A percentile compares a stretch with the other conserved stretches of the same genome.
Conservation (phyloP, 257 asterid genomes). For the Linaria vulgaris region DNA sequence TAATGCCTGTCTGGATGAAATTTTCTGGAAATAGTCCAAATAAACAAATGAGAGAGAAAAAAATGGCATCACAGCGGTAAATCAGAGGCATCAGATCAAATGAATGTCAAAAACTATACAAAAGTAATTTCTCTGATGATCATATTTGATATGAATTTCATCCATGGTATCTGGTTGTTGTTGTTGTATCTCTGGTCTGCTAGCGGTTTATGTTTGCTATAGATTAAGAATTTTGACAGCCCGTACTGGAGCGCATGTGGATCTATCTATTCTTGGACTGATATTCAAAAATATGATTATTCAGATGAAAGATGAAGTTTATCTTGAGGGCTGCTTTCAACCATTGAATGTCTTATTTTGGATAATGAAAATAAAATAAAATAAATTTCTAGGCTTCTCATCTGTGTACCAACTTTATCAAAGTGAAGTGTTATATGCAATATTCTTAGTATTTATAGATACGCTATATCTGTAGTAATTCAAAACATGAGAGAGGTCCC, state of each 20-base stretch:
- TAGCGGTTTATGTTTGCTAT: too few species aligned
- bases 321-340: neutral
- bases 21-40: neutral
- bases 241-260: too few species aligned
- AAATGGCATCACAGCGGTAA: conserved; percentile 4
- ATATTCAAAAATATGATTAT: neutral
- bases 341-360: too few species aligned
- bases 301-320: neutral
- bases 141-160: too few species aligned
- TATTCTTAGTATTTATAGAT: neutral
- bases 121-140: too few species aligned
- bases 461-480: neutral
- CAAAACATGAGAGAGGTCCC: neutral
- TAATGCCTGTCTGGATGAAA: conserved; percentile 6
- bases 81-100: neutral
- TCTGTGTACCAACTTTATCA: neutral
- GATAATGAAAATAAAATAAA: neutral
- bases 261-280: neutral
- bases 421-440: too few species aligned
- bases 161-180: too few species aligned
- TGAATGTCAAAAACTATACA: too few species aligned
- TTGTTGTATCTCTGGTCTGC: too few species aligned
- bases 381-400: neutral
- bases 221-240: too few species aligned
- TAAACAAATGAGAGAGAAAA: conserved; percentile 6